Conservation (phyloP, 2,329 filamentous ascomycete species). For the Endothia cerciana region DNA sequence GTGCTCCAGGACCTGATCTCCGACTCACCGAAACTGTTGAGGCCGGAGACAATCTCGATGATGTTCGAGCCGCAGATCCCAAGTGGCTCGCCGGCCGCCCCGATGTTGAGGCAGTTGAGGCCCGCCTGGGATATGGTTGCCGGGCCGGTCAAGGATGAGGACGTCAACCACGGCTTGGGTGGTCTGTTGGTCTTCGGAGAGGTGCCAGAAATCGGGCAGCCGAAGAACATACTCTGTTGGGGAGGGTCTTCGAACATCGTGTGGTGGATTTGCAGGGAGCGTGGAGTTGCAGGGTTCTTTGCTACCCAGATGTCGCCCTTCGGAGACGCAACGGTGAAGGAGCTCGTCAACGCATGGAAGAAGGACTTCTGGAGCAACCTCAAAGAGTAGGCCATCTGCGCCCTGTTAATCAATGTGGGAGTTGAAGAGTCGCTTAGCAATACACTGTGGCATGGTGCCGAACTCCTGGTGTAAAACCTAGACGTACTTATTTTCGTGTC, state of each 20-base stretch:
- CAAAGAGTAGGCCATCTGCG: not conserved
- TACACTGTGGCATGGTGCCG: no score
- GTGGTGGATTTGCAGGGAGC: slow-evolving; percentile 6
- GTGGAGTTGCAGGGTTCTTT: slow-evolving; percentile 14
- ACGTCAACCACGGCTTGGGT: slow-evolving; percentile 10
- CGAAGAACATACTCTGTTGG: slow-evolving; percentile 5
- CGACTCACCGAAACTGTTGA: slow-evolving; percentile 1
- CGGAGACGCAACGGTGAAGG: slow-evolving; percentile 2
- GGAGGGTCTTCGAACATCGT: slow-evolving; percentile 4
- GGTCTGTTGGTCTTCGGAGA: not conserved
- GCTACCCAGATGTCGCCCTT: slow-evolving; percentile 14
- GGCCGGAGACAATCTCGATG: not conserved
- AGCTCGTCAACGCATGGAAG: slow-evolving; percentile 19
- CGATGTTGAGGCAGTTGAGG: not conserved
- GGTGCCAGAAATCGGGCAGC: slow-evolving; percentile 6
- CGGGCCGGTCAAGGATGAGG: not conserved
- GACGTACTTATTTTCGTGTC: no score
- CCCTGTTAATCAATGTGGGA: not conserved
- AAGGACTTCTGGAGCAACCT: slow-evolving; percentile 10
- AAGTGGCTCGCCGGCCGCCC: not conserved
- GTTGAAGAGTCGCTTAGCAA: not conserved
- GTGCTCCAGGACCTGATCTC: slow-evolving; percentile 12
- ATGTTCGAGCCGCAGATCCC: slow-evolving; percentile 11
- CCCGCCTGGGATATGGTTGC: slow-evolving; percentile 18
- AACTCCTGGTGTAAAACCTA: no score